Evolutionary conservation across 495 filamentous ascomycete genomes (phyloP), one percentile per base, ranked within the genome.

Genomic region (Aspergillus bertholletiae): DNA sequence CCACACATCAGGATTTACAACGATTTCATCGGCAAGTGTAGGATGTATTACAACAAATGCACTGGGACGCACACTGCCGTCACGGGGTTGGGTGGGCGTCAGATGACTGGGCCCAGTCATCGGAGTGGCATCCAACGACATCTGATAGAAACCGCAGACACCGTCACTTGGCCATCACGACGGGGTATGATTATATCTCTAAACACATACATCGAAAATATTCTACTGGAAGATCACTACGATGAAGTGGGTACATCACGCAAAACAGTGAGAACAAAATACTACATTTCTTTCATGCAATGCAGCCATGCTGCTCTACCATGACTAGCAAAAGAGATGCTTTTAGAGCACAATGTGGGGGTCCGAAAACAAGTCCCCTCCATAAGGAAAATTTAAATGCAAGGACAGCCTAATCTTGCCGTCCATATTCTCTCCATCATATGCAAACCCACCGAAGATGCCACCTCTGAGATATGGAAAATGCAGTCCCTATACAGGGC

Each of bases 341-440:
- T 43, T 51, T 51, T 41, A 17, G 35, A 43, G 18, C 32, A 30
- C 35, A 43, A 26, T 21, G 22, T n/a, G 9, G n/a, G 11, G 8
- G 1, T 15, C 39, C 3, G n/a, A 3, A 37, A 22, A 8, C 17
- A 43, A 12, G 39, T 43, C 39, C 39, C 37, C 21, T 30, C 21
- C 12, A 18, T 51, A 40, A 51, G 27, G 35, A 34, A 51, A 51
- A 40, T 40, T 22, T 51, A 41, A 43, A 51, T 51, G 49, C 49
- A 51, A 39, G 35, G 49, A 40, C 37, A 30, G 26, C 49, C 20
- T 5, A 21, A 51, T 17, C 15, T 17, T n/a, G 22, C 49, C 22
- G 18, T 51, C 49, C 26, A 51, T 41, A 43, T 35, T 39, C 49
- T 39, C 49, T 39, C 28, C 12, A 43, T 40, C 23, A 35, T 49